These are phyloP conservation scores for Canariomyces notabilis DNA, from an alignment of 2,329 filamentous ascomycete species.

Conservation along the genomic window DNA sequence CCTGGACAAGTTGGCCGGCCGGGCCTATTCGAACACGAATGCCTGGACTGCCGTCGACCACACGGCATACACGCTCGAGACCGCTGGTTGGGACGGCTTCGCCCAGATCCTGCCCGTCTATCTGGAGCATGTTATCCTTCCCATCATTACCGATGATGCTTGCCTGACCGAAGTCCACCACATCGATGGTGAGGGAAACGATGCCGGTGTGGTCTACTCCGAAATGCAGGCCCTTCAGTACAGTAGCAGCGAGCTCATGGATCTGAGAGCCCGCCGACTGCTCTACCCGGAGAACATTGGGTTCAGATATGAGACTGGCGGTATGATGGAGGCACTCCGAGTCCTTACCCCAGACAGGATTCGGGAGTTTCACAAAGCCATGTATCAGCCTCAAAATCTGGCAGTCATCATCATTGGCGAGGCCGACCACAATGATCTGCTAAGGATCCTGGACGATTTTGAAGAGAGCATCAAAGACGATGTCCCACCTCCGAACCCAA, in stretches of 20 bases:
- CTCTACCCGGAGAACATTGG: slow-evolving; percentile 86
- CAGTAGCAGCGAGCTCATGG: slow-evolving; percentile 77
- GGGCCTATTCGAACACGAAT: slow-evolving; percentile 91
- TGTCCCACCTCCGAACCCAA: slow-evolving; percentile 67
- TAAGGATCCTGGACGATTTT: slow-evolving; percentile 79
- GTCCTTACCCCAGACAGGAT: slow-evolving; percentile 85
- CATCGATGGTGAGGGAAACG: slow-evolving; percentile 85
- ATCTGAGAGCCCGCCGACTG: slow-evolving; percentile 70
- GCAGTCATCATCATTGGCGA: slow-evolving; percentile 90
- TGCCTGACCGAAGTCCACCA: slow-evolving; percentile 97
- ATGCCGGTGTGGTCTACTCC: slow-evolving; percentile 95
- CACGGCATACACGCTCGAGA: slow-evolving; percentile 92
- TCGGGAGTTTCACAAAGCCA: slow-evolving; percentile 87
- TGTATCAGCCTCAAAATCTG: slow-evolving; percentile 97
- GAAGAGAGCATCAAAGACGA: slow-evolving; percentile 80
- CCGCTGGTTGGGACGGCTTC: slow-evolving; percentile 95
- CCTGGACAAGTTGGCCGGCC: slow-evolving; percentile 86
- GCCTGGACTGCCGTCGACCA: slow-evolving; percentile 97
- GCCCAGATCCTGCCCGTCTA: slow-evolving; percentile 92
- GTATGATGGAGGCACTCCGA: slow-evolving; percentile 87
- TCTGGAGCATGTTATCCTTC: slow-evolving; percentile 86
- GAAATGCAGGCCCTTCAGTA: slow-evolving; percentile 98
- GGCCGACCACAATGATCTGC: slow-evolving; percentile 73
- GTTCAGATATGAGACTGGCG: slow-evolving; percentile 96
- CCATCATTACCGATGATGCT: slow-evolving; percentile 85